Conservation (phyloP, 129 eudicot genomes). For the sunflower (Helianthus annuus) region HanXRQr2.0-SUNRISE NC_035444.2:22547881-22548380, state of each 20-base stretch:
- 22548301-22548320: not conserved
- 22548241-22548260: not conserved
- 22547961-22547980: not conserved
- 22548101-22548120: slow-evolving; percentile 82
- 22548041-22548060: slow-evolving; percentile 97
- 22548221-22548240: not conserved
- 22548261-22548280: not conserved
- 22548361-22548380: no score
- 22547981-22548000: not conserved
- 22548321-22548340: not conserved
- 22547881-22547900: not conserved
- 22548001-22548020: not conserved
- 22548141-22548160: slow-evolving; percentile 81
- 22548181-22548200: slow-evolving; percentile 83
- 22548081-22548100: slow-evolving; percentile 95
- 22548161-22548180: slow-evolving; percentile 91
- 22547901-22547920: not conserved
- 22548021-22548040: slow-evolving; percentile 93
- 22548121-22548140: slow-evolving; percentile 91
- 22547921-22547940: not conserved
- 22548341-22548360: not conserved
- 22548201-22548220: slow-evolving; percentile 18
- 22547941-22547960: not conserved
- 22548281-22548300: not conserved
- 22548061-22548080: slow-evolving; percentile 88